Base-by-base conservation (phyloP, 805 yeast genomes). In the Limtongozyma cylindracea region DNA sequence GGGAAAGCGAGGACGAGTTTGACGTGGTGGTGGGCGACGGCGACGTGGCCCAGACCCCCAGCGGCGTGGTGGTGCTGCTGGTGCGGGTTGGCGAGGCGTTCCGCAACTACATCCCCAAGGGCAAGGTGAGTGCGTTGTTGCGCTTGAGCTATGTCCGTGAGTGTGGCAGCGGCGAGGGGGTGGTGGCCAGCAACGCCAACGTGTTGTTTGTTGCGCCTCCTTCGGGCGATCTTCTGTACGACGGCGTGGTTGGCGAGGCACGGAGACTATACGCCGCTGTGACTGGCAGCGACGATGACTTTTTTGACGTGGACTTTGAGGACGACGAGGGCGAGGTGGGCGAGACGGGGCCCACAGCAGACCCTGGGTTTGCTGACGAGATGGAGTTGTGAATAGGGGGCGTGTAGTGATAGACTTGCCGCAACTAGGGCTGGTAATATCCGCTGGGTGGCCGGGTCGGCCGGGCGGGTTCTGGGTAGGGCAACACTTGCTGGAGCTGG, bases 231-330 rank as follows among this genome's bases (percentile, higher is more conserved):
- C 58, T 88, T 15, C 71, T 92, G 18, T 84, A 80, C 41, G 95
- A 84, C 40, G 96, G 94, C 15, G 61, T 76, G 4, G 62, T 84
- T 11, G 66, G 82, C 2, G 88, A 78, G 28, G 78, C 82, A 5
- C 72, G 66, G 38, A 48, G 61, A 11, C 40, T 84, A 19, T 84
- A 77, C 41, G 67, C 63, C 28, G 54, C 58, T 25, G 68, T 84
- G 29, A 91, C 88, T 8, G 96, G 96, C 7, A 62, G 91, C 2
- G 88, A 74, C 39, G 95, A 84, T 34, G 96, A 84, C 45, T 88
- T 88, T 48, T 84, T 84, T 39, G 93, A 78, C 41, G 76, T 84
- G 19, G 96, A 84, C 44, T 84, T 84, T 38, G 95, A 84, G 44
- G 96, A 84, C 41, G 94, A 80, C 11, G 92, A 74, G 20, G 82